Evolutionary conservation across 306 rosid genomes (phyloP), one percentile per base, ranked within the genome.

Genomic region (Nissolia schottii): DNA sequence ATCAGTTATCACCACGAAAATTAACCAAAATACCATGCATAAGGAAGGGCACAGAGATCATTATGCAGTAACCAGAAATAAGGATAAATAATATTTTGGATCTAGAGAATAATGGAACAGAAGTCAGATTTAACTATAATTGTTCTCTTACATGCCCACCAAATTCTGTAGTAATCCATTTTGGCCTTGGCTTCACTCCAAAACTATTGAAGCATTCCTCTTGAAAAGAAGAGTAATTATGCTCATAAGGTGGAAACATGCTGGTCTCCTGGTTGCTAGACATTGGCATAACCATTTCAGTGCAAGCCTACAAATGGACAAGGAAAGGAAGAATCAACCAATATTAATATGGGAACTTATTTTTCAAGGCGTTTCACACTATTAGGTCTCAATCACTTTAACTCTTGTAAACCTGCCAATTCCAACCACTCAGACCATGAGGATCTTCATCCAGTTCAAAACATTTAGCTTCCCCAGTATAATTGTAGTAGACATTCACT

Each of bases 201-300:
- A 73, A 85, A 6, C 27, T 14, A 48, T 64, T 76, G 70, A 82
- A 41, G 82, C 96, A 92, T 35, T 54, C 73, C 58, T 87, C 96
- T 81, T 83, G 29, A 35, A 73, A 84, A 55, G 88, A 73, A 66
- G 90, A 66, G 58, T 72, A 80, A 67, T 89, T 83, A 63, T 40
- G 89, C 76, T 86, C 85, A 62, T 66, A 87, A 6, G 84, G 53
- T 43, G 81, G 82, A 82, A 84, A 92, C 96, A 92, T 87, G 87
- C 96, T 86, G 64, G 74, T 60, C 31, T 83, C 88, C 28, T 13
- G 48, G 83, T 80, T 74, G 51, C 92, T 73, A 54, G 96, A 83
- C 94, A 88, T 88, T 49, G 98, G 95, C 98, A 92, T 92, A 67
- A 90, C 88, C 96, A 92, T 92, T 80, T 90, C 92, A 18, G 93